Base-by-base conservation (phyloP, 2,329 filamentous ascomycete genomes). In the Alternaria infectoria region DNA sequence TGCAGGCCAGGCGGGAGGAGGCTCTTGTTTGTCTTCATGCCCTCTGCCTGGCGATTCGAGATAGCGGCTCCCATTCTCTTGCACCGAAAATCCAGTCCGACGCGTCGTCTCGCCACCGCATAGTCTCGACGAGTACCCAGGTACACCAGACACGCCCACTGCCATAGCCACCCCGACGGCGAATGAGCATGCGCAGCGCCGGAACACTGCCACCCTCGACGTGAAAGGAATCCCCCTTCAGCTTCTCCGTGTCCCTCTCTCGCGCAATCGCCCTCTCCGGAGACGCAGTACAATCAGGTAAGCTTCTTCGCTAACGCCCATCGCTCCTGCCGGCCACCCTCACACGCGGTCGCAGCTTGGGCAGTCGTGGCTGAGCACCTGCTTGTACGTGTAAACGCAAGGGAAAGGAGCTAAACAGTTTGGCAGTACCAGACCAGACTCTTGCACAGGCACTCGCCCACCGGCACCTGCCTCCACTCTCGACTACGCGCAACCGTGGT, bases 121-220 rank as follows among this genome's bases (percentile, higher is more conserved):
- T 25, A 46, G 50, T 28, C 40, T 21, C n/a, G 13, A 40, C 47
- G 21, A 21, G 46, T 32, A 40, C 26, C 30, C 28, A 25, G 17
- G 6, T 36, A 12, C 21, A 52, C 57, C 28, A n/a, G 26, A 19
- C 32, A 15, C 11, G 40, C 26, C 40, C 57, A 46, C 40, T 47
- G 45, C 49, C 61, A 64, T 50, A 52, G 43, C 56, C 54, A 30
- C 49, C 54, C 43, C 57, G 19, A 45, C 51, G 32, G 40, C 57
- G 43, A 65, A 65, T 55, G 62, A 59, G 56, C 47, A 59, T 59
- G 64, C 51, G 50, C 57, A 49, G 55, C 49, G 30, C 30, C 36
- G 19, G 28, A 56, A 54, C 65, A 67, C 59, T 59, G 65, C 65
- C 65, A 56, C 64, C 23, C 6, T 44, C 51, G 17, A 50, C 13